Base-by-base conservation (phyloP, 305 asterid genomes). In the Fraxinus sp. region DNA sequence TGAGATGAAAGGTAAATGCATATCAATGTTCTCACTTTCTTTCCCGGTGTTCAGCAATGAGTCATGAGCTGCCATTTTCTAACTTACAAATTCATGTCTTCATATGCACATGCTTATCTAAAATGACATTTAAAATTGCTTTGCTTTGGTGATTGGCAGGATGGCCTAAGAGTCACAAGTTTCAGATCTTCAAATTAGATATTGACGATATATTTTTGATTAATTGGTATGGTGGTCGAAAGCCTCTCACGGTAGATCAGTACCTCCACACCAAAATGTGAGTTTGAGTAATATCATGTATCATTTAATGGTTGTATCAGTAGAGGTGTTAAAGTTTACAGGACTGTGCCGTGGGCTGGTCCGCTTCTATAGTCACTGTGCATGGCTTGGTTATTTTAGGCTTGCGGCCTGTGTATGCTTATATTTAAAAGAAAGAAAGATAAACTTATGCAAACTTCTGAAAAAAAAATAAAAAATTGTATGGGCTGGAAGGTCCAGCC, bases 191-290 rank as follows among this genome's bases (percentile, higher is more conserved):
- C 94, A 91, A 88, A 83, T 79, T 95, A 59, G 94, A 90, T 76
- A 91, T 95, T 3, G 91, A 90, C 64, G 89, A 93, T 68, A 93
- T 95, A 82, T 93, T 95, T 83, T 59, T 94, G 91, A 88, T 95
- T 81, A 95, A 95, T 84, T 95, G 97, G 97, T 94, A 81, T 24
- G 99, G 99, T 8, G 99, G 99, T 44, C 93, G 97, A 39, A 93
- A 94, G 89, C 98, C 98, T 82, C 90, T 95, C 82, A 94, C 98
- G 0, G 97, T 92, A 86, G 95, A 94, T 79, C 92, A 94, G 68
- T 95, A 95, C 89, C 89, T 95, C 82, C 81, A 88, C 9, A 87
- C 87, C 46, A 83, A 85, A 80, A 80, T 89, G 98, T 90, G 85
- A 95, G 94, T 91, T 70, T 30, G 39, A 70, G 39, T 70, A 11